Percentiles rank a stretch among this genome's conserved stretches.
Conservation (phyloP, 306 rosid species). For the Fagus sylvatica region DNA sequence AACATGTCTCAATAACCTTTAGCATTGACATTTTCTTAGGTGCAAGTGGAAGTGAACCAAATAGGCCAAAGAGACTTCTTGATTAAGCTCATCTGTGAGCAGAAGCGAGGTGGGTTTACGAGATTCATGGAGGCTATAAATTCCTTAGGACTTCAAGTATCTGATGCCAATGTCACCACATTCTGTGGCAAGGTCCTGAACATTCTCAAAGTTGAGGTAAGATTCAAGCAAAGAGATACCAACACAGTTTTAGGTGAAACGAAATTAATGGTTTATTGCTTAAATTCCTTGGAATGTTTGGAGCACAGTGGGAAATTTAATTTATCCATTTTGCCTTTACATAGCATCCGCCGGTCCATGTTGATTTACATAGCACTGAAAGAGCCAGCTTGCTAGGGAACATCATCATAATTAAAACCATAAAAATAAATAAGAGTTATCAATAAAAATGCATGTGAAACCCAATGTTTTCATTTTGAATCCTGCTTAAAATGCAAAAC, state of each 20-base stretch:
- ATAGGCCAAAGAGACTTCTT: slow-evolving; percentile 45
- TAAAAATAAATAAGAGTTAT: no score
- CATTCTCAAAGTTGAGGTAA: slow-evolving; percentile 71
- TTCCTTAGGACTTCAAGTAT: slow-evolving; percentile 64
- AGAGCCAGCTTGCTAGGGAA: no score
- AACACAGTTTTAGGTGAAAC: neutral
- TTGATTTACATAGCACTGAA: no score
- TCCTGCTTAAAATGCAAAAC: neutral
- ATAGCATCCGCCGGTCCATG: no score
- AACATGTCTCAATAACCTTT: neutral
- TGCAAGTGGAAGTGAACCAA: slow-evolving; percentile 66
- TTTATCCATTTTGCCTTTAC: no score
- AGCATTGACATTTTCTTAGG: slow-evolving; percentile 32
- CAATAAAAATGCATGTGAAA: no score
- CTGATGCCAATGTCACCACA: slow-evolving; percentile 59
- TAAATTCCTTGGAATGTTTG: slow-evolving; percentile 9
- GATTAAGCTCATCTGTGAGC: slow-evolving; percentile 48
- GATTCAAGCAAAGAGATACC: slow-evolving; percentile 10
- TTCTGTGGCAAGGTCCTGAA: slow-evolving; percentile 40
- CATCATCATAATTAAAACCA: no score
- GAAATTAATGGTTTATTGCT: neutral
- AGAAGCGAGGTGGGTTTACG: slow-evolving; percentile 52
- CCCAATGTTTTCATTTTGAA: no score
- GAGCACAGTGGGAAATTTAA: neutral
- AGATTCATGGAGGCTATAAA: slow-evolving; percentile 65